Evolutionary conservation across 2,329 filamentous ascomycete species (phyloP), one percentile per base, ranked within the genome.

Genomic region (Venturiaceae sp.): DNA sequence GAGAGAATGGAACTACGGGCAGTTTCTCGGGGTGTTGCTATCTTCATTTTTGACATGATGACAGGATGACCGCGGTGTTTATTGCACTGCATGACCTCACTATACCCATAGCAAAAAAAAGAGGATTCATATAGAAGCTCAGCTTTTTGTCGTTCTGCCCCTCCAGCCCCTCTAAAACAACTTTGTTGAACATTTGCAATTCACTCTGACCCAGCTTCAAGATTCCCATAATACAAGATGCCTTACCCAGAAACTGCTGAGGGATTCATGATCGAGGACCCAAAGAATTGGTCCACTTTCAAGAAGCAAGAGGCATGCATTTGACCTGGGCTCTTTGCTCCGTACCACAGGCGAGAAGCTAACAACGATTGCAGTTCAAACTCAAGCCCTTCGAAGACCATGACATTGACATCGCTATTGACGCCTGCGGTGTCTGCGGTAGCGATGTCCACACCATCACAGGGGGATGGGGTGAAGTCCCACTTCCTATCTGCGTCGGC

Each of bases 341-440:
- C 44, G 26, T 14, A 33, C 36, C 9, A 14, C 39, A 9, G 13
- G n/a, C n/a, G n/a, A 33, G n/a, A 19, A 19, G 23, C 26, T 30
- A 23, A 41, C 30, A 41, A 9, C 21, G 30, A 58, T 26, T 26
- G 30, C 14, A 50, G 77, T 90, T 90, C 77, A 82, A 85, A 65
- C 84, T 92, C 60, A 94, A 95, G 77, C 87, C 88, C 19, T 95
- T 95, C 70, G 89, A 86, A 63, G 88, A 92, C 70, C 82, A 89
- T 72, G 90, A 96, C 69, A 83, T 96, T 66, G 90, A 95, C 70
- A 83, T 96, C 74, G 87, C 92, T 77, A 86, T 96, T 66, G 85
- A 91, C 64, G 85, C 83, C 69, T 92, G 88, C 68, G 88, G 89
- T 67, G 77, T 80, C 58, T 80, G 77, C 69, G 75, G 72, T 55